Evolutionary conservation across 352 stramenopile genomes (phyloP).

Genomic region (Thraustotheca clavata): DNA sequence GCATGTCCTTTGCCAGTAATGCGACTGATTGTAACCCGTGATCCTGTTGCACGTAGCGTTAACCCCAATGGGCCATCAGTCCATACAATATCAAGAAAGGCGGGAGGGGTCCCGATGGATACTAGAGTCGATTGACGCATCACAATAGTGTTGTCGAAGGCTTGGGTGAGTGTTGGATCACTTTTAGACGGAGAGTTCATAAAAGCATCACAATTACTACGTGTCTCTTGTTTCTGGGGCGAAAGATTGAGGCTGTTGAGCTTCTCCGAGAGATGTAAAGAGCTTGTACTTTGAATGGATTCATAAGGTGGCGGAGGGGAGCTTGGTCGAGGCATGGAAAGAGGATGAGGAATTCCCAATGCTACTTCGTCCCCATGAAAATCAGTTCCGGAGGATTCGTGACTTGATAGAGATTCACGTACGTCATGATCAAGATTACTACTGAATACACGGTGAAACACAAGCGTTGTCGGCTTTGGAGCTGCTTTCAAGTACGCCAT

Average conservation of each 20-base stretch:
- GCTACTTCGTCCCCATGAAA: neutral
- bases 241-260: neutral
- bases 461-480: conserved; percentile 17
- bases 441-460: conserved; percentile 1
- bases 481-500: conserved; percentile 21
- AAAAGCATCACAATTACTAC: neutral
- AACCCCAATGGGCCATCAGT: conserved; percentile 2
- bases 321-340: neutral
- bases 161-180: neutral
- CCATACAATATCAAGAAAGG: conserved; percentile 20
- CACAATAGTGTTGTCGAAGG: conserved; percentile 12
- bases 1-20: conserved; percentile 18
- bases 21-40: conserved; percentile 1
- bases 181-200: neutral
- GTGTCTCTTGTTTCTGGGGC: neutral
- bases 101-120: neutral
- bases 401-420: neutral
- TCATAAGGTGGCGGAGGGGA: neutral
- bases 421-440: neutral
- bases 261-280: neutral
- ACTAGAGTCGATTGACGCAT: neutral
- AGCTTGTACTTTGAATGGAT: neutral
- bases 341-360: neutral
- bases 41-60: conserved; percentile 3
- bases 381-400: neutral